phyloP scores from a whole-genome alignment of 2,329 filamentous ascomycete species.

The Gnomoniopsis sp. region DNA sequence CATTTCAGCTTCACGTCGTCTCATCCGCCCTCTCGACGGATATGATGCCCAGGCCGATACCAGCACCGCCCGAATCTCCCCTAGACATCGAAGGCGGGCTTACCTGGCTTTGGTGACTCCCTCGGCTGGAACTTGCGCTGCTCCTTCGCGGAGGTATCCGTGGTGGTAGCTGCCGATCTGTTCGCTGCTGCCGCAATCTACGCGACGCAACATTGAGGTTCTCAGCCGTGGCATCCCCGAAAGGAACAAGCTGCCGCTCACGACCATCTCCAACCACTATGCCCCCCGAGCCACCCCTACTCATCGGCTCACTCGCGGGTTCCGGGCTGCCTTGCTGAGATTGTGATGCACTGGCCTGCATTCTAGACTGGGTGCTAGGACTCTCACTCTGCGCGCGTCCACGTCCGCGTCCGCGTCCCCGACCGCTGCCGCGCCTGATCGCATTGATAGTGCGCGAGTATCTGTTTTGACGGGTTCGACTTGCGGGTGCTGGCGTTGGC shows the following conservation, averaged over 20 bases:
- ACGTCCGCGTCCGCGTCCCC: background rate
- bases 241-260: background rate
- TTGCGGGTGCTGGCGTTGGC: background rate
- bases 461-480: background rate
- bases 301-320: background rate
- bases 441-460: background rate
- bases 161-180: background rate
- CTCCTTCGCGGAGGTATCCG: background rate
- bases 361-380: background rate
- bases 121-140: background rate
- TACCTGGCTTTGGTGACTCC: background rate
- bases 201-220: background rate
- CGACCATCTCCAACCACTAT: background rate
- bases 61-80: background rate
- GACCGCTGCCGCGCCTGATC: background rate
- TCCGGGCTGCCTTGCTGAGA: background rate
- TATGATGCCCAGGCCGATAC: background rate
- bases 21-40: background rate
- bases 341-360: background rate
- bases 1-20: background rate
- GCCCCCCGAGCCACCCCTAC: background rate
- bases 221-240: background rate
- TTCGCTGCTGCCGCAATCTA: background rate
- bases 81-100: background rate
- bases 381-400: constrained; percentile 10